Evolutionary conservation across 306 rosid species (phyloP), one percentile per base, ranked within the genome.

Genomic region (Astragalus membranaceus): DNA sequence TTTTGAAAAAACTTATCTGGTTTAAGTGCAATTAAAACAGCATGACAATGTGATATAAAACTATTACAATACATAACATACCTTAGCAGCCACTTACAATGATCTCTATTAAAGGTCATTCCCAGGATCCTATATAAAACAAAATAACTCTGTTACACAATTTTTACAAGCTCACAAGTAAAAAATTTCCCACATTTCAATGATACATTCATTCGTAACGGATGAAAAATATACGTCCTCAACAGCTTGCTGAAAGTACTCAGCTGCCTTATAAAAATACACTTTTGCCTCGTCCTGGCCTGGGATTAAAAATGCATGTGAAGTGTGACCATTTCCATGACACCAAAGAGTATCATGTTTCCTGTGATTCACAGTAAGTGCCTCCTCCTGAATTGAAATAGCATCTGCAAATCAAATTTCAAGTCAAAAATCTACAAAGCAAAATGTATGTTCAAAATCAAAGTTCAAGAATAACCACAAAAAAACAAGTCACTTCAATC

Each of bases 301-400:
- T 0, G 95, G 91, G 57, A 64, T 88, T 67, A 89, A 66, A 80
- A 89, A 89, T 0, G 95, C 98, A 6, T 73, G 67, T 14, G 95
- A 79, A 17, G 95, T 92, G 60, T 79, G 77, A 35, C 96, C 97
- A 75, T 93, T 93, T 64, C 98, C 98, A 29, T 90, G 51, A 70
- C 93, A 93, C 98, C 98, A 92, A 5, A 88, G 93, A 53, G 96
- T 64, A 26, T 88, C 96, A 67, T 88, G 96, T 75, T 88, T 89
- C 85, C 75, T 80, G 46, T 96, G 90, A 78, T 90, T 84, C 76
- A 92, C 62, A 65, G 10, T 3, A 79, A 92, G 72, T 2, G 88
- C 93, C 84, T 92, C 91, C 83, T 92, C 96, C 42, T 90, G 86
- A 86, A 84, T 92, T 3, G 87, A 70, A 64, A 84, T 48, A 20